phyloP scores from a whole-genome alignment of 225 moss, liverwort and hornwort species.

The Sphagnum contortum region DNA sequence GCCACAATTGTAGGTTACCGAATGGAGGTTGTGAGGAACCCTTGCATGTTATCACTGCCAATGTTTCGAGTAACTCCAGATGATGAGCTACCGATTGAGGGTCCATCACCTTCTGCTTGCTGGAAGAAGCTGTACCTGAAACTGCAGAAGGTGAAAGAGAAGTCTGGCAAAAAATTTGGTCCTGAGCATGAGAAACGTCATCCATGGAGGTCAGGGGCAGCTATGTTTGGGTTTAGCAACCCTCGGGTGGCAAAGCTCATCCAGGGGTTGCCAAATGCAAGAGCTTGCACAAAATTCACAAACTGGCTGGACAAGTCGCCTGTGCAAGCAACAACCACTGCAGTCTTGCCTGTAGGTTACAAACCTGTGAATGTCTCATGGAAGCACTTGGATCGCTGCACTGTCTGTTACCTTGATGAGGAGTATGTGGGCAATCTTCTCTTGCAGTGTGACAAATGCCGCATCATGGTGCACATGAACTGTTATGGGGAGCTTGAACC shows the following conservation, averaged over 20 bases:
- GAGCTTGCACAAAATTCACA: constrained; percentile 83
- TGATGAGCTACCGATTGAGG: constrained; percentile 77
- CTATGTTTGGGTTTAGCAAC: constrained; percentile 87
- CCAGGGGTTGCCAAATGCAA: constrained; percentile 85
- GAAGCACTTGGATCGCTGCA: constrained; percentile 95
- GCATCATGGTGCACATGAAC: constrained; percentile 96
- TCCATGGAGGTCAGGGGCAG: constrained; percentile 81
- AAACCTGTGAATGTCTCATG: constrained; percentile 71
- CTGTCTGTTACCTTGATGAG: constrained; percentile 94
- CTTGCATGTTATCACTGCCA: constrained; percentile 47
- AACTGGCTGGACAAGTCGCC: constrained; percentile 69
- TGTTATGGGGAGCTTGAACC: constrained; percentile 89
- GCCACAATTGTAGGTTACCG: constrained; percentile 60
- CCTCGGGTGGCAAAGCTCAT: constrained; percentile 77
- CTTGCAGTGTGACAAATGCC: constrained; percentile 96
- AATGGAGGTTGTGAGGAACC: constrained; percentile 82
- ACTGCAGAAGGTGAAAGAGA: constrained; percentile 78
- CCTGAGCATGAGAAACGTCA: constrained; percentile 72
- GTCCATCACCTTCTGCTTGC: constrained; percentile 69
- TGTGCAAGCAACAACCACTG: constrained; percentile 50
- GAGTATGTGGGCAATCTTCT: constrained; percentile 91
- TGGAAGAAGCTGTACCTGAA: constrained; percentile 84
- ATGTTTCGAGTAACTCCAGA: constrained; percentile 77
- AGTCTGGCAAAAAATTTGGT: constrained; percentile 48
- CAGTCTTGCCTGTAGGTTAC: constrained; percentile 80